These are phyloP conservation scores for Fusarium anthophilum DNA, from an alignment of 2,329 filamentous ascomycete genomes.

Conservation along the genomic window DNA sequence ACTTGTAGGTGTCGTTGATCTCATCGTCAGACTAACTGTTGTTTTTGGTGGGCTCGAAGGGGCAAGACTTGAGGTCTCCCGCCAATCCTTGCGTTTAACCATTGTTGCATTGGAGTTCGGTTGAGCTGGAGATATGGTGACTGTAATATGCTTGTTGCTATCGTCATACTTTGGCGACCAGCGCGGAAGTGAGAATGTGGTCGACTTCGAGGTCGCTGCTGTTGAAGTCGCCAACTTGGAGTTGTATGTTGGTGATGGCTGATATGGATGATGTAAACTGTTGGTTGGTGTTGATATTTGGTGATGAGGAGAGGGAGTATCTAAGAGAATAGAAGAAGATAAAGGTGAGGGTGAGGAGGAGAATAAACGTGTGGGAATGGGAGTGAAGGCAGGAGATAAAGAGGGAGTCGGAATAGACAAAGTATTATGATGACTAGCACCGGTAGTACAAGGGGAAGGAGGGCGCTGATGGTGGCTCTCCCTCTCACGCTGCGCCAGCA, in stretches of 20 bases:
- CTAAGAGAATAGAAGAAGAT: slow-evolving; percentile 19
- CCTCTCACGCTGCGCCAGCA: slow-evolving; percentile 39
- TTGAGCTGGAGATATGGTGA: slow-evolving; percentile 37
- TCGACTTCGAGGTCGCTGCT: slow-evolving; percentile 29
- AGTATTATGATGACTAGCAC: slow-evolving; percentile 34
- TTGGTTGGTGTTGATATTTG: slow-evolving; percentile 2
- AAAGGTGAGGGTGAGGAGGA: slow-evolving; percentile 17
- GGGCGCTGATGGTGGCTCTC: slow-evolving; percentile 31
- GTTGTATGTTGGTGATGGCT: slow-evolving; percentile 5
- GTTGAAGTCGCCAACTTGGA: slow-evolving; percentile 21
- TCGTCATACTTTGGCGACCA: slow-evolving; percentile 46
- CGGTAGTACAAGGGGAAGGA: slow-evolving; percentile 28
- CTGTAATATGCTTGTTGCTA: slow-evolving; percentile 38
- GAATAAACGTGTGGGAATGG: slow-evolving; percentile 19
- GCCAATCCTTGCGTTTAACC: slow-evolving; percentile 48
- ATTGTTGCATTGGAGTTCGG: slow-evolving; percentile 45
- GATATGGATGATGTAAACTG: slow-evolving; percentile 10
- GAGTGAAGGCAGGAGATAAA: slow-evolving; percentile 31
- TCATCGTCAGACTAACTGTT: slow-evolving; percentile 41
- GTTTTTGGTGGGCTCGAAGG: slow-evolving; percentile 42
- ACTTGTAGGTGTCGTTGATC: slow-evolving; percentile 53
- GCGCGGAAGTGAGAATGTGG: slow-evolving; percentile 32
- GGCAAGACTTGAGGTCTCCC: slow-evolving; percentile 42
- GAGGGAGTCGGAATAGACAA: slow-evolving; percentile 37
- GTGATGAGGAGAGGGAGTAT: slow-evolving; percentile 20